phyloP scores from a whole-genome alignment of 1,284 basidiomycete genomes.

The Ceratobasidium theobromae region DNA sequence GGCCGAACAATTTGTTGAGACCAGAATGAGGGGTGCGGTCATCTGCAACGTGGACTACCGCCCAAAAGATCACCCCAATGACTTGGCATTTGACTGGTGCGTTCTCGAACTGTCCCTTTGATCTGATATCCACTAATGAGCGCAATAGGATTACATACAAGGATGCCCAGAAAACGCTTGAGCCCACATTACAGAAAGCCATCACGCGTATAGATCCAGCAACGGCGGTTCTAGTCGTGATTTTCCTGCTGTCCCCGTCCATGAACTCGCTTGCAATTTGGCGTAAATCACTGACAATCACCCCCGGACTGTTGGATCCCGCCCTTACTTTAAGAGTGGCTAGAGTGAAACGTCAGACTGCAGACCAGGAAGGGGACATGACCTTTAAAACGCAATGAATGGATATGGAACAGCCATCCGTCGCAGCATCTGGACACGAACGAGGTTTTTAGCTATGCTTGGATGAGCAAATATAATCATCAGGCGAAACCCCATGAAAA shows the following conservation, averaged over 20 bases:
- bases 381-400: not conserved
- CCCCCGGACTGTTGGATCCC: not conserved
- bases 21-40: not conserved
- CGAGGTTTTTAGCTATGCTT: too few species aligned
- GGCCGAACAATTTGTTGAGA: conserved; percentile 5
- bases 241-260: conserved; percentile 17
- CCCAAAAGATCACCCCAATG: conserved; percentile 1
- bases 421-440: too few species aligned
- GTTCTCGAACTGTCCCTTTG: not conserved
- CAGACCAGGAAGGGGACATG: not conserved
- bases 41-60: conserved; percentile 18
- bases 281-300: conserved; percentile 5
- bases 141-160: conserved; percentile 7
- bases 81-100: conserved; percentile 20
- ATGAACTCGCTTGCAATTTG: conserved; percentile 25
- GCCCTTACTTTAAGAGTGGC: not conserved
- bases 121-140: not conserved
- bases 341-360: conserved; percentile 1
- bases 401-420: too few species aligned
- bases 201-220: conserved; percentile 11
- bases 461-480: too few species aligned
- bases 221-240: not conserved
- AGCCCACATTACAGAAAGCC: conserved; percentile 10
- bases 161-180: conserved; percentile 21
- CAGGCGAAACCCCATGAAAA: too few species aligned